phyloP scores from a whole-genome alignment of 257 asterid genomes.

The Gentiana dahurica region DNA sequence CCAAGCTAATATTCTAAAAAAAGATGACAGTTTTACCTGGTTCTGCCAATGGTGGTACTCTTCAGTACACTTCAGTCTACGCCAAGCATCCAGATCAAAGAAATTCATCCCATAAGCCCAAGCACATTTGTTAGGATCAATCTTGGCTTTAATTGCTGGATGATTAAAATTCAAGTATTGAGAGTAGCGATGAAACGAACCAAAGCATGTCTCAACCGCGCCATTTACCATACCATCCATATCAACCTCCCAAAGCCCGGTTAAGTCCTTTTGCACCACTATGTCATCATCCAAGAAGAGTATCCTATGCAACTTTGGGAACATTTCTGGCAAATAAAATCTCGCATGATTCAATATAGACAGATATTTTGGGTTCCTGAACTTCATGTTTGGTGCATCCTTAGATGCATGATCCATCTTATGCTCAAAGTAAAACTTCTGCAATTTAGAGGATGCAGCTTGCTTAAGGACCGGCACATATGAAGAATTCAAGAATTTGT shows the following conservation, averaged over 20 bases:
- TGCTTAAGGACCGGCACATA: constrained; percentile 27
- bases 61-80: constrained; percentile 31
- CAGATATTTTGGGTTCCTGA: constrained; percentile 28
- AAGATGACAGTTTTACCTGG: constrained; percentile 18
- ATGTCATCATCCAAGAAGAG: constrained; percentile 33
- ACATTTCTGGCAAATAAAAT: constrained; percentile 32
- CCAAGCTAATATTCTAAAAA: not conserved
- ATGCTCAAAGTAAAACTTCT: constrained; percentile 26
- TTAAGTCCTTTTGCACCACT: constrained; percentile 27
- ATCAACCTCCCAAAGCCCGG: constrained; percentile 27
- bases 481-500: constrained; percentile 32
- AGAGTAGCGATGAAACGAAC: constrained; percentile 25
- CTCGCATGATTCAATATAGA: constrained; percentile 26
- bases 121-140: constrained; percentile 27
- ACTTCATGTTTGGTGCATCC: constrained; percentile 27
- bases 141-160: constrained; percentile 22
- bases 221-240: constrained; percentile 38
- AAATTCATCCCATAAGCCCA: constrained; percentile 36
- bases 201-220: constrained; percentile 30
- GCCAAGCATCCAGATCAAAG: constrained; percentile 31
- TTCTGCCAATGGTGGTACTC: constrained; percentile 37
- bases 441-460: constrained; percentile 24
- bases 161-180: constrained; percentile 28
- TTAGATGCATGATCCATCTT: constrained; percentile 31
- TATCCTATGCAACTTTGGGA: constrained; percentile 26